A percentile compares a stretch with the other conserved stretches of the same genome.
phyloP scores from a whole-genome alignment of 2,329 filamentous ascomycete species.

The Apiospora marii region DNA sequence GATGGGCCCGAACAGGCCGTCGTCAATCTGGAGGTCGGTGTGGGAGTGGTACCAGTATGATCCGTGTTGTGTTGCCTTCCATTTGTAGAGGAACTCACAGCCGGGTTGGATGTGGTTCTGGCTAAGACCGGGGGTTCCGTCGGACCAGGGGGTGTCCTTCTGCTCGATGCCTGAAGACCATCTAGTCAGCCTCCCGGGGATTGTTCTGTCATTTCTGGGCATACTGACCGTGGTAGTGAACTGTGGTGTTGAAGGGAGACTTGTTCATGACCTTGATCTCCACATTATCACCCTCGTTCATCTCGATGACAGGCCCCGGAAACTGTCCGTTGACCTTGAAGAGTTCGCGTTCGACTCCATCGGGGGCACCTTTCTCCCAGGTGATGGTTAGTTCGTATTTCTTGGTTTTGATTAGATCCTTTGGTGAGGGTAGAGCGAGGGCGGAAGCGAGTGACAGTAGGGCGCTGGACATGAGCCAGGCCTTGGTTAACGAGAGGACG shows the following conservation, averaged over 20 bases:
- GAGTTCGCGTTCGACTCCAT: slow-evolving; percentile 26
- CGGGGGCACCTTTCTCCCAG: slow-evolving; percentile 27
- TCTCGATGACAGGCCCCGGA: slow-evolving; percentile 66
- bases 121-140: slow-evolving; percentile 65
- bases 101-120: slow-evolving; percentile 60
- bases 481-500: slow-evolving; percentile 12
- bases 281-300: slow-evolving; percentile 59
- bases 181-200: not conserved
- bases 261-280: slow-evolving; percentile 54
- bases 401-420: not conserved
- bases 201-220: not conserved
- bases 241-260: slow-evolving; percentile 54
- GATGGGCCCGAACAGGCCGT: slow-evolving; percentile 66
- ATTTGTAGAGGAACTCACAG: slow-evolving; percentile 59
- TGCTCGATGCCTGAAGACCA: slow-evolving; percentile 49
- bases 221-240: slow-evolving; percentile 58
- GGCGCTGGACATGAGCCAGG: slow-evolving; percentile 3
- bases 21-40: slow-evolving; percentile 61
- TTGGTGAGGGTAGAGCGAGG: slow-evolving; percentile 2
- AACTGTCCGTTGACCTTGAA: slow-evolving; percentile 59
- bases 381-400: slow-evolving; percentile 25
- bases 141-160: slow-evolving; percentile 63
- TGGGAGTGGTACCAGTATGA: slow-evolving; percentile 70
- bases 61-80: slow-evolving; percentile 63
- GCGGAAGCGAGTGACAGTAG: slow-evolving; percentile 16